A percentile compares a stretch with the other conserved stretches of the same genome.
Evolutionary conservation across 441 rosid genomes (phyloP).

Genomic region (Croton laevigatus): DNA sequence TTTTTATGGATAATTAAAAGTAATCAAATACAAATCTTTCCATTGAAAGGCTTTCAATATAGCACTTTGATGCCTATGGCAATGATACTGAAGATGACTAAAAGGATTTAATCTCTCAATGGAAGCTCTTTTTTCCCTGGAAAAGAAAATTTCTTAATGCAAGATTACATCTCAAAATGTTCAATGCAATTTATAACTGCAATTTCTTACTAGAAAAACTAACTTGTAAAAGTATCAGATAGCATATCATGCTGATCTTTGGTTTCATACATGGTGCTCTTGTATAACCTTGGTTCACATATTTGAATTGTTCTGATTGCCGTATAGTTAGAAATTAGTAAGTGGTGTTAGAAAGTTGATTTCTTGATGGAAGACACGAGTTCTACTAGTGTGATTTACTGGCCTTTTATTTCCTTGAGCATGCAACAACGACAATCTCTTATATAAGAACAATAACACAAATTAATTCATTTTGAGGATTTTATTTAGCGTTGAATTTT

Average conservation of each 20-base stretch:
- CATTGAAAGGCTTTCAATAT: background rate
- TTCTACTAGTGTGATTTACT: background rate
- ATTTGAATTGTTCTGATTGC: background rate
- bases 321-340: background rate
- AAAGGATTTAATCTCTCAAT: background rate
- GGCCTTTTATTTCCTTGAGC: background rate
- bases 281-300: background rate
- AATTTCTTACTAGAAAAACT: background rate
- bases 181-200: background rate
- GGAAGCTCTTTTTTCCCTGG: no score
- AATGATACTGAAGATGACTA: background rate
- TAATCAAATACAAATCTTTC: conserved; percentile 9
- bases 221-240: background rate
- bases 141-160: background rate
- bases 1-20: background rate
- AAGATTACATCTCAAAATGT: background rate
- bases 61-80: no score
- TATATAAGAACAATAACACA: background rate
- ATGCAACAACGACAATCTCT: background rate
- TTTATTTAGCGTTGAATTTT: background rate
- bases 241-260: background rate
- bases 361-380: background rate
- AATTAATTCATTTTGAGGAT: background rate
- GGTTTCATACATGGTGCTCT: background rate
- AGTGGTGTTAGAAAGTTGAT: background rate